Percentiles rank a stretch among this genome's conserved stretches.
Conservation (phyloP, 1,139 yeast genomes). For the Lodderomyces oxycetoniae region DNA sequence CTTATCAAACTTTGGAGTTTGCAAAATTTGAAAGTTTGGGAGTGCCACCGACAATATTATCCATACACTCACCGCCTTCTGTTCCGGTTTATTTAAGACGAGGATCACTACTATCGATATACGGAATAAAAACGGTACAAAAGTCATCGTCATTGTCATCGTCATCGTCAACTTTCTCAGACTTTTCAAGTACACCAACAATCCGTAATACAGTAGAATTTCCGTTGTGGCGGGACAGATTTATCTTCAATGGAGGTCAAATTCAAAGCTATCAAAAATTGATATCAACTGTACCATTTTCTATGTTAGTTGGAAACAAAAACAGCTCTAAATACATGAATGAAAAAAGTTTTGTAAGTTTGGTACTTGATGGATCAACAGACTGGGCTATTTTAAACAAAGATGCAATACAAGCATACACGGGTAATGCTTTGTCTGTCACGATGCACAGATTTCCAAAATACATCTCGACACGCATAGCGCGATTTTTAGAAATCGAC, state of each 20-base stretch:
- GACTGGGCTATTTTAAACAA: conserved; percentile 59
- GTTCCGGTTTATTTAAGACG: conserved; percentile 46
- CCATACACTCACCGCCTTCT: conserved; percentile 52
- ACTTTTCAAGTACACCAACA: conserved; percentile 14
- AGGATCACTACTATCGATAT: conserved; percentile 47
- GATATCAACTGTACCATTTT: conserved; percentile 46
- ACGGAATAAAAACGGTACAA: conserved; percentile 23
- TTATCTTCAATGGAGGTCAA: conserved; percentile 37
- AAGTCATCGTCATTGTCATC: neutral
- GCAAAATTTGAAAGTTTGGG: conserved; percentile 40
- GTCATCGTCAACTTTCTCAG: neutral
- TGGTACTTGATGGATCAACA: conserved; percentile 50
- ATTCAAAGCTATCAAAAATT: conserved; percentile 41
- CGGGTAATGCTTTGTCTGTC: conserved; percentile 47
- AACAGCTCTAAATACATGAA: conserved; percentile 8
- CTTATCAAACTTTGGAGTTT: conserved; percentile 17
- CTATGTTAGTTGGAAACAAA: conserved; percentile 28
- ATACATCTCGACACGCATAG: conserved; percentile 31
- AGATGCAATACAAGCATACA: conserved; percentile 44
- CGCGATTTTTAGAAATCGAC: conserved; percentile 22
- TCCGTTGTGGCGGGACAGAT: conserved; percentile 33
- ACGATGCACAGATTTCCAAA: conserved; percentile 37
- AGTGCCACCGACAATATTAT: conserved; percentile 38
- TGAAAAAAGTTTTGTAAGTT: conserved; percentile 34
- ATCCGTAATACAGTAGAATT: conserved; percentile 26